Evolutionary conservation across 768 basidiomycete genomes (phyloP), one percentile per base, ranked within the genome.

Genomic region (Leucocoprinus leucothites): DNA sequence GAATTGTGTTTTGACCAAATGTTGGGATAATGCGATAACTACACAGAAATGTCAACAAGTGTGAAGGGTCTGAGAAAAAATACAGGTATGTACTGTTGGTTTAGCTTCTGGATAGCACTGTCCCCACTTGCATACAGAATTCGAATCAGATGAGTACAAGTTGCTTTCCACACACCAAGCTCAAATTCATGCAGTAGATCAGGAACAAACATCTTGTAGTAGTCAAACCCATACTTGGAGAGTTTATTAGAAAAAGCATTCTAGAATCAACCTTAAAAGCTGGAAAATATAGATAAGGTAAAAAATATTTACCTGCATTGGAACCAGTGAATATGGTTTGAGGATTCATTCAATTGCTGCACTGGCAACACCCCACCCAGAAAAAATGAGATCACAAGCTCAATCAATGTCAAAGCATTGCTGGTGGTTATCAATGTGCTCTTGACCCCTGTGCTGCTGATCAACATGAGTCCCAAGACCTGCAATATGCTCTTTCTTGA

Each of bases 151-250:
- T 76, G 76, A 1, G 55, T 67, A 44, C 75, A 70, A 2, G 70
- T 22, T 1, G 68, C 58, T 54, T 75, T 77, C 69, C 68, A 73
- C 0, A 70, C 65, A 6, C 74, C 71, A 11, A 75, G 57, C 53
- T 75, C 72, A 43, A 75, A 64, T 52, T 77, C 73, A 54, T 76
- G 75, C 44, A 77, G 34, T 2, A 76, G 50, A 57, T 76, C 73
- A 0, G 66, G 62, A 0, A 68, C 66, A 38, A 74, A 66, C 50
- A 72, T 65, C 1, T 38, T 2, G 36, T 57, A 71, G 18, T 67
- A 59, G 44, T 71, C 63, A 44, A 71, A 66, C 0, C 63, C 64
- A 26, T 41, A 35, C 2, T 47, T 34, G 0, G 25, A 51, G 18
- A 64, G 54, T 11, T 53, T 57, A 9, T 51, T 28, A 0, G 67